phyloP scores from a whole-genome alignment of 495 filamentous ascomycete species.

The Emericellopsis terricola region DNA sequence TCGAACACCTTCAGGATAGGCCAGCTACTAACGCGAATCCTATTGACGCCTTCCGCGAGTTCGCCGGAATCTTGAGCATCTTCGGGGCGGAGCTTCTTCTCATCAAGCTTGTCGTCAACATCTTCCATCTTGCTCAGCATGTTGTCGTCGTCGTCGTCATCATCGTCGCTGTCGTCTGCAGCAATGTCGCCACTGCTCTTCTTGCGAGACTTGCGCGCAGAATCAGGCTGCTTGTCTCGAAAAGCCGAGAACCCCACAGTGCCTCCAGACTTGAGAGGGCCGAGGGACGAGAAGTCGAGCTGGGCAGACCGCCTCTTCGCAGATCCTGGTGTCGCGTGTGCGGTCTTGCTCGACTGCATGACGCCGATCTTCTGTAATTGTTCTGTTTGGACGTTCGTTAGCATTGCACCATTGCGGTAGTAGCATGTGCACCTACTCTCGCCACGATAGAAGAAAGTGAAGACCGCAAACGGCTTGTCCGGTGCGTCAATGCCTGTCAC shows the following conservation, averaged over 20 bases:
- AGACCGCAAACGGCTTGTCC: conserved; percentile 87
- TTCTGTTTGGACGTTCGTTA: conserved; percentile 28
- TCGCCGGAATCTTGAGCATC: conserved; percentile 73
- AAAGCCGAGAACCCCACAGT: conserved; percentile 84
- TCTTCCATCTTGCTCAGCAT: conserved; percentile 52
- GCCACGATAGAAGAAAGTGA: conserved; percentile 96
- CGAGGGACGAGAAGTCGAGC: conserved; percentile 69
- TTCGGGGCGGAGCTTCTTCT: conserved; percentile 41
- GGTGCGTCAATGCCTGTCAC: conserved; percentile 96
- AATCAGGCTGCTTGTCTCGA: conserved; percentile 45
- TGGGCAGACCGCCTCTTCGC: conserved; percentile 60
- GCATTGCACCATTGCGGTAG: conserved; percentile 2
- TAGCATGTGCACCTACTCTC: conserved; percentile 47
- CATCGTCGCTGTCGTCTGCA: conserved; percentile 56
- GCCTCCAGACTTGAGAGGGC: conserved; percentile 62
- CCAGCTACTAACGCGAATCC: conserved; percentile 56
- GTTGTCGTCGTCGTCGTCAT: conserved; percentile 42
- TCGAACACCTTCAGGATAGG: not conserved
- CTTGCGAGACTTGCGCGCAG: conserved; percentile 34
- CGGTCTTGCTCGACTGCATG: conserved; percentile 39
- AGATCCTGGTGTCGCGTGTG: conserved; percentile 32
- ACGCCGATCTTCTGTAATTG: conserved; percentile 94
- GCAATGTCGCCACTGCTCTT: conserved; percentile 32
- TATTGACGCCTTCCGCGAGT: conserved; percentile 73
- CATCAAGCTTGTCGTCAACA: conserved; percentile 50